Evolutionary conservation across 1,139 yeast genomes (phyloP).

Genomic region (Nakaseomyces nivariensis): DNA sequence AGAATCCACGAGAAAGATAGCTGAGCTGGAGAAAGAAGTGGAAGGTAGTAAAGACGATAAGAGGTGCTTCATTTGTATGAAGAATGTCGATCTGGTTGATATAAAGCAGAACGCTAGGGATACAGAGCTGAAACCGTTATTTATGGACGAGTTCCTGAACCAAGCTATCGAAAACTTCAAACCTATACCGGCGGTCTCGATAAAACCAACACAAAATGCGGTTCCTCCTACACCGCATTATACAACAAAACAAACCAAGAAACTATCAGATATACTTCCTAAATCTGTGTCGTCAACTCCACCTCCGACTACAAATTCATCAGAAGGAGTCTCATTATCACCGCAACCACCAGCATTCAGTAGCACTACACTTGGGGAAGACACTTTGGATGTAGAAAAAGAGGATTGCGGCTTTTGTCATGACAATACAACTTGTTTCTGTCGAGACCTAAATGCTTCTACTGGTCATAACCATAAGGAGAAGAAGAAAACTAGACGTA

Average conservation of each 20-base stretch:
- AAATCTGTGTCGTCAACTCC: background rate
- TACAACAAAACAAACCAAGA: background rate
- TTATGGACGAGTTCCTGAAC: background rate
- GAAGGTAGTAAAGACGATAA: background rate
- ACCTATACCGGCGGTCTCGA: slow-evolving; percentile 55
- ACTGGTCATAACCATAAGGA: background rate
- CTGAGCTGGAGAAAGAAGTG: background rate
- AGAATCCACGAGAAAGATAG: background rate
- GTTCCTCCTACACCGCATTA: background rate
- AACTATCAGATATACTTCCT: background rate
- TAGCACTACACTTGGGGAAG: background rate
- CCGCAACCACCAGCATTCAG: background rate
- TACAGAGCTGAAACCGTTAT: background rate
- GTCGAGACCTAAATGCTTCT: background rate
- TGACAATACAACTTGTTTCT: slow-evolving; percentile 3
- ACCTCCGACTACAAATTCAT: background rate
- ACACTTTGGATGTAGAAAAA: background rate
- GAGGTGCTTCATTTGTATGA: background rate
- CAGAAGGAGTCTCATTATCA: background rate
- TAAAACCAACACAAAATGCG: slow-evolving; percentile 27
- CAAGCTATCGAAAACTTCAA: slow-evolving; percentile 33
- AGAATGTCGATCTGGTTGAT: background rate
- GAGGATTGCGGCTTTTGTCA: slow-evolving; percentile 4
- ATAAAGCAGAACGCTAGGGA: background rate
- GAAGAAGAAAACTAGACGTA: background rate